Evolutionary conservation across 176 grass and related monocot species (phyloP).

Genomic region (Oryza longistaminata): DNA sequence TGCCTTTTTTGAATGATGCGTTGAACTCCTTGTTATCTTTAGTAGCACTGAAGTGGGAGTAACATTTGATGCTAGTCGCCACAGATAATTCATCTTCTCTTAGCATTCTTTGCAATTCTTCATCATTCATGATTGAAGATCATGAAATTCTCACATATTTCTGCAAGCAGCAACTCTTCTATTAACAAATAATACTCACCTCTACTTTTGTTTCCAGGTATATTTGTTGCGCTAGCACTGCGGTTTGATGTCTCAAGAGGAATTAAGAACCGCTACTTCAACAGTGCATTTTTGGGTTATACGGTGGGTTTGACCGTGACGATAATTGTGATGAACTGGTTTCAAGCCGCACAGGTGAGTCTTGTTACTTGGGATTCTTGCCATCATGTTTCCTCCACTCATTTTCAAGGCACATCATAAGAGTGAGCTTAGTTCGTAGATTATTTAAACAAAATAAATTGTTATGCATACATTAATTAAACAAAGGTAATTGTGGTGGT

Average conservation of each 20-base stretch:
- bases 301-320: constrained; percentile 61
- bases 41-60: neutral
- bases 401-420: neutral
- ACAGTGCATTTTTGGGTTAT: constrained; percentile 86
- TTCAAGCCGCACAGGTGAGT: constrained; percentile 87
- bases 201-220: constrained; percentile 49
- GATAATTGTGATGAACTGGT: constrained; percentile 94
- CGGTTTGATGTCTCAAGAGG: constrained; percentile 88
- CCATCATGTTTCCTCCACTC: neutral
- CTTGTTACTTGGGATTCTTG: constrained; percentile 1
- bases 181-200: constrained; percentile 16
- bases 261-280: constrained; percentile 69
- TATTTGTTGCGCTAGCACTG: constrained; percentile 87
- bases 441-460: neutral
- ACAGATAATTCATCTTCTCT: neutral
- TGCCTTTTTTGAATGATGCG: neutral
- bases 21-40: neutral
- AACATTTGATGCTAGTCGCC: neutral
- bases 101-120: neutral
- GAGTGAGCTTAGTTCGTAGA: neutral
- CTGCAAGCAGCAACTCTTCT: neutral
- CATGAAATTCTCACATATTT: neutral
- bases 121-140: neutral
- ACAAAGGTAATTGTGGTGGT: neutral
- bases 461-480: neutral